Evolutionary conservation across 2,329 filamentous ascomycete species (phyloP).

Genomic region (Arthrobotrys pseudoclavata): DNA sequence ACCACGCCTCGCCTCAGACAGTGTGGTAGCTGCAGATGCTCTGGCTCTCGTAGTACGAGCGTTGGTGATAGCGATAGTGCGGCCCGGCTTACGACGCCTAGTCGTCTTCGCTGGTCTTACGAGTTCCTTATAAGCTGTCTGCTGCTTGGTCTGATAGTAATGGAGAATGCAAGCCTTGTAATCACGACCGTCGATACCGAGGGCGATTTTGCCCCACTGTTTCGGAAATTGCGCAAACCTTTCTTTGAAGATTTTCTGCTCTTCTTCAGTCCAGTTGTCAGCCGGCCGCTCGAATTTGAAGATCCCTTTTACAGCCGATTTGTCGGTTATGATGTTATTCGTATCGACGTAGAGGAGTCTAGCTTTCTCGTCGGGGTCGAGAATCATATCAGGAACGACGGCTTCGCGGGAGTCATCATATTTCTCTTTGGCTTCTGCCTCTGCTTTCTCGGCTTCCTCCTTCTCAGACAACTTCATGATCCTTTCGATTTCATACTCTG

Average conservation of each 20-base stretch:
- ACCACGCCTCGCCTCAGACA: slow-evolving; percentile 71
- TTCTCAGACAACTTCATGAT: slow-evolving; percentile 63
- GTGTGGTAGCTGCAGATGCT: slow-evolving; percentile 70
- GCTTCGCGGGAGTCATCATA: slow-evolving; percentile 83
- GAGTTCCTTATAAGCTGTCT: slow-evolving; percentile 82
- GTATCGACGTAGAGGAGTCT: slow-evolving; percentile 73
- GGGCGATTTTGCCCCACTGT: slow-evolving; percentile 84
- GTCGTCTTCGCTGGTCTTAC: slow-evolving; percentile 67
- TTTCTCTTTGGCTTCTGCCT: slow-evolving; percentile 71
- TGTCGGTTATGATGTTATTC: slow-evolving; percentile 76
- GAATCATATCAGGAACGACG: slow-evolving; percentile 78
- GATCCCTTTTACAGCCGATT: slow-evolving; percentile 59
- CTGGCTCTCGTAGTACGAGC: slow-evolving; percentile 71
- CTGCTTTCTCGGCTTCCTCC: slow-evolving; percentile 61
- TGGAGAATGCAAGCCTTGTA: slow-evolving; percentile 87
- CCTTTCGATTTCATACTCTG: slow-evolving; percentile 63
- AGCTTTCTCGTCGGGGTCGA: slow-evolving; percentile 73
- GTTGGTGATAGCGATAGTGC: slow-evolving; percentile 68
- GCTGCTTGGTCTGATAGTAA: slow-evolving; percentile 84
- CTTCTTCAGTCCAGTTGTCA: slow-evolving; percentile 81
- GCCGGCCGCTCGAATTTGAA: slow-evolving; percentile 77
- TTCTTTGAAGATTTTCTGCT: slow-evolving; percentile 79
- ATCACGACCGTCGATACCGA: slow-evolving; percentile 74
- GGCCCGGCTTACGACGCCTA: slow-evolving; percentile 43
- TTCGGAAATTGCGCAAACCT: slow-evolving; percentile 82